Percentiles rank a stretch among this genome's conserved stretches.
These are phyloP conservation scores for Aspergillus cavernicola DNA, from an alignment of 495 filamentous ascomycete genomes.

Conservation along the genomic window DNA sequence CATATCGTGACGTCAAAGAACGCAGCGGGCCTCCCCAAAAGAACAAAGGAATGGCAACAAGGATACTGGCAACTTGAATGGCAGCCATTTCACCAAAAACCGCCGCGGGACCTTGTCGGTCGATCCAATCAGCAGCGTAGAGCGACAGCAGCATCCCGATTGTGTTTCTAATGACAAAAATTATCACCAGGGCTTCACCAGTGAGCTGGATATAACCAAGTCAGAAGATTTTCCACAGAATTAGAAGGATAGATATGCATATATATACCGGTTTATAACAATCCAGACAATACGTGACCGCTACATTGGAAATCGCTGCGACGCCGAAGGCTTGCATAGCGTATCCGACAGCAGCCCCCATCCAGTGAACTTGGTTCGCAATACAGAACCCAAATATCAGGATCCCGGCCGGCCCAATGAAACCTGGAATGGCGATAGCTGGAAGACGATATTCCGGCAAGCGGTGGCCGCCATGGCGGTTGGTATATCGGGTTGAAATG, in stretches of 20 bases:
- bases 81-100: slow-evolving; percentile 34
- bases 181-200: slow-evolving; percentile 30
- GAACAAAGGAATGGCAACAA: slow-evolving; percentile 27
- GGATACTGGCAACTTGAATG: slow-evolving; percentile 25
- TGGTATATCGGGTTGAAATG: slow-evolving; percentile 27
- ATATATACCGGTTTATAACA: slow-evolving; percentile 27
- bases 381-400: slow-evolving; percentile 30
- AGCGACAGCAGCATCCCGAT: slow-evolving; percentile 32
- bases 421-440: slow-evolving; percentile 26
- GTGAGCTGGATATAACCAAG: slow-evolving; percentile 19
- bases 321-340: slow-evolving; percentile 35
- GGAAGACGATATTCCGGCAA: slow-evolving; percentile 30
- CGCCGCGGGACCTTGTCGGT: slow-evolving; percentile 19
- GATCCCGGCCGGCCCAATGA: slow-evolving; percentile 26
- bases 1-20: slow-evolving; percentile 23
- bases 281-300: slow-evolving; percentile 32
- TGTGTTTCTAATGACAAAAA: slow-evolving; percentile 33
- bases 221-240: too few species aligned
- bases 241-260: background rate
- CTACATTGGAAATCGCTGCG: slow-evolving; percentile 32
- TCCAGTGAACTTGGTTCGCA: slow-evolving; percentile 28
- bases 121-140: slow-evolving; percentile 30
- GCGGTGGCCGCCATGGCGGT: slow-evolving; percentile 21
- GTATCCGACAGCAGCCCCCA: slow-evolving; percentile 30
- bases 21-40: slow-evolving; percentile 21